Percentiles rank a stretch among this genome's conserved stretches.
Conservation (phyloP, 257 asterid genomes). For the Vinca minor region DNA sequence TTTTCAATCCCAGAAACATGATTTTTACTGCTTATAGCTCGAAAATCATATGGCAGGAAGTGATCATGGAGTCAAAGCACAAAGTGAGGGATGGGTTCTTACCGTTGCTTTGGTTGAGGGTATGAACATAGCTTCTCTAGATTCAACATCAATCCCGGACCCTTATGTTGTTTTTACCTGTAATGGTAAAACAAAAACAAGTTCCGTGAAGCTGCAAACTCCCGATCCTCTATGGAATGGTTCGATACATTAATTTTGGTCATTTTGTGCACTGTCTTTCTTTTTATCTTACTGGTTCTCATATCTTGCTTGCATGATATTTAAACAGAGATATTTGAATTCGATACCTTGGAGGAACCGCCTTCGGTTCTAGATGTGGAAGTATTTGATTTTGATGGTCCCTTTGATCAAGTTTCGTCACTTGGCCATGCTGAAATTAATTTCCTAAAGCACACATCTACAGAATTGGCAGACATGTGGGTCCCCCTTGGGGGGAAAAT, state of each 20-base stretch:
- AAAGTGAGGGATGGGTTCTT: slow-evolving; percentile 93
- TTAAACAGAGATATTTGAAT: slow-evolving; percentile 73
- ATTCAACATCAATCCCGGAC: slow-evolving; percentile 46
- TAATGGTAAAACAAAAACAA: slow-evolving; percentile 82
- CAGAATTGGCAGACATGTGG: slow-evolving; percentile 83
- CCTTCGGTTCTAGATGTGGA: slow-evolving; percentile 82
- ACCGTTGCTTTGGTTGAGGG: slow-evolving; percentile 81
- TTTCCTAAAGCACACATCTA: slow-evolving; percentile 70
- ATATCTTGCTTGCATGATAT: slow-evolving; percentile 13
- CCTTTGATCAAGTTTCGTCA: slow-evolving; percentile 60
- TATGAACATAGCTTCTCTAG: slow-evolving; percentile 41
- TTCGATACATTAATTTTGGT: slow-evolving; percentile 9
- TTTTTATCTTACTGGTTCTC: not conserved
- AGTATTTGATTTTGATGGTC: slow-evolving; percentile 82
- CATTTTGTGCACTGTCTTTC: slow-evolving; percentile 1
- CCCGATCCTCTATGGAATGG: slow-evolving; percentile 87
- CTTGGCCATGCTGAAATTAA: slow-evolving; percentile 88
- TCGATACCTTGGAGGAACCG: slow-evolving; percentile 87
- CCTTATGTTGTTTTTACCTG: slow-evolving; percentile 86
- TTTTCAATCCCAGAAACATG: not conserved
- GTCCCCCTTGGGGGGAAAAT: slow-evolving; percentile 79
- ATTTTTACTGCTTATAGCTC: not conserved
- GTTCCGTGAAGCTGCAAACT: slow-evolving; percentile 91
- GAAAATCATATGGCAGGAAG: slow-evolving; percentile 39
- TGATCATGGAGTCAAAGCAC: slow-evolving; percentile 78